Evolutionary conservation across 2,329 filamentous ascomycete genomes (phyloP).

Genomic region (Aspergillus novofumigatus): DNA sequence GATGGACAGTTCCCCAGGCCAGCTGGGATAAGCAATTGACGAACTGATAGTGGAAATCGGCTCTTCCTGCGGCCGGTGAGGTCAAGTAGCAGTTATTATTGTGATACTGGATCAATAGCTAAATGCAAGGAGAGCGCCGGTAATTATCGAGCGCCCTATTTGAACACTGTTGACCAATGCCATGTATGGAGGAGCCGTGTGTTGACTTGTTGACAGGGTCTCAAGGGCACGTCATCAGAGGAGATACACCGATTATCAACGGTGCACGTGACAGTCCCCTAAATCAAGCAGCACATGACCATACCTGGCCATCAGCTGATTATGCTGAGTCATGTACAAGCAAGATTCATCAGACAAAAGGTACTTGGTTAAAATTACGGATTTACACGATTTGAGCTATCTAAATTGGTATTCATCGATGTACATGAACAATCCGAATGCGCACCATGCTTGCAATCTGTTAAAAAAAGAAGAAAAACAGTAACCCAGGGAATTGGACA

Average conservation of each 20-base stretch:
- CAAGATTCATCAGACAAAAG: too few relatives aligned
- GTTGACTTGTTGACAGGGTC: neutral
- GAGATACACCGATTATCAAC: constrained; percentile 15
- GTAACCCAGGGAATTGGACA: constrained; percentile 19
- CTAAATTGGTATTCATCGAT: constrained; percentile 15
- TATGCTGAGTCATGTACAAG: neutral
- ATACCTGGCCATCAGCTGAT: neutral
- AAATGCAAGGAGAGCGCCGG: neutral
- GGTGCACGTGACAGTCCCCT: constrained; percentile 7
- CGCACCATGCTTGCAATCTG: neutral
- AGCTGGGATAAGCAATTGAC: constrained; percentile 21
- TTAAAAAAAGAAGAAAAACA: constrained; percentile 12
- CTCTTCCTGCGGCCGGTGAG: neutral
- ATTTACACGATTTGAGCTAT: constrained; percentile 1
- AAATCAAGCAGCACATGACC: neutral
- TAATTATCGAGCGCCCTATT: neutral
- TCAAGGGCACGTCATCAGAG: neutral
- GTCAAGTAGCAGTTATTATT: neutral
- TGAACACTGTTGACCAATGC: neutral
- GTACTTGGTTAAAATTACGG: neutral
- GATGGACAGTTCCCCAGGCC: neutral
- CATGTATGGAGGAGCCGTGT: neutral
- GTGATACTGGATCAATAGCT: neutral
- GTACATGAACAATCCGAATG: constrained; percentile 16
- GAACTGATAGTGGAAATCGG: constrained; percentile 8